These are phyloP conservation scores for Glutinoglossum americanum DNA, from an alignment of 495 filamentous ascomycete genomes.

Conservation along the genomic window DNA sequence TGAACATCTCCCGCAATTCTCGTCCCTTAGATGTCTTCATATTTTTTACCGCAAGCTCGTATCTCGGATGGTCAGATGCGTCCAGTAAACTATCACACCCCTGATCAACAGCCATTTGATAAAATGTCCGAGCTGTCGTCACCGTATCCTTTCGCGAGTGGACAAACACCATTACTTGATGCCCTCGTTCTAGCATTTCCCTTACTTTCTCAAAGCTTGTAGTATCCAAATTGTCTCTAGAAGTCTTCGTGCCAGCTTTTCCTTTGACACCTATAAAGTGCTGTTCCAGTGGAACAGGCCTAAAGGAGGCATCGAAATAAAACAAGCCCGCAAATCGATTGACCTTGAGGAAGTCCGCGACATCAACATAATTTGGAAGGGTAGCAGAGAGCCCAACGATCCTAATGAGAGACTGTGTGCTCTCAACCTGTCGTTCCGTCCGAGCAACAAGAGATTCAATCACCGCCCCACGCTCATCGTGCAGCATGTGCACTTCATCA, in stretches of 20 bases:
- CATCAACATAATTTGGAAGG: constrained; percentile 86
- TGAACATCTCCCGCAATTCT: constrained; percentile 71
- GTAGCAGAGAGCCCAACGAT: constrained; percentile 92
- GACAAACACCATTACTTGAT: constrained; percentile 98
- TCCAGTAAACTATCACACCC: constrained; percentile 63
- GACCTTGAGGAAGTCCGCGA: constrained; percentile 89
- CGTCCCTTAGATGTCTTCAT: constrained; percentile 63
- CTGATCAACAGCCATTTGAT: constrained; percentile 68
- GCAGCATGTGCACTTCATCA: constrained; percentile 98
- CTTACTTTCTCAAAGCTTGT: constrained; percentile 86
- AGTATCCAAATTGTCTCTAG: constrained; percentile 69
- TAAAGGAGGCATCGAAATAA: constrained; percentile 91
- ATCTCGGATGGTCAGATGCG: constrained; percentile 43
- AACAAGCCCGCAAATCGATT: constrained; percentile 86
- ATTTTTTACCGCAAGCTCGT: constrained; percentile 51
- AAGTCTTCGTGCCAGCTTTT: constrained; percentile 55
- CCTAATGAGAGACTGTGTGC: constrained; percentile 88
- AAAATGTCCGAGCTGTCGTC: constrained; percentile 62
- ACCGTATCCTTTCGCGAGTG: constrained; percentile 91
- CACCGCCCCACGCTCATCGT: constrained; percentile 90
- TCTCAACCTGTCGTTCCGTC: constrained; percentile 90
- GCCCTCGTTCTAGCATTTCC: constrained; percentile 66
- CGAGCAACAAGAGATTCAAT: constrained; percentile 86
- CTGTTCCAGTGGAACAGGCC: constrained; percentile 89
- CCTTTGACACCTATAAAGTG: constrained; percentile 94